Percentiles rank a stretch among this genome's conserved stretches.
phyloP scores from a whole-genome alignment of 768 basidiomycete genomes.

The Boletales sp. region DNA sequence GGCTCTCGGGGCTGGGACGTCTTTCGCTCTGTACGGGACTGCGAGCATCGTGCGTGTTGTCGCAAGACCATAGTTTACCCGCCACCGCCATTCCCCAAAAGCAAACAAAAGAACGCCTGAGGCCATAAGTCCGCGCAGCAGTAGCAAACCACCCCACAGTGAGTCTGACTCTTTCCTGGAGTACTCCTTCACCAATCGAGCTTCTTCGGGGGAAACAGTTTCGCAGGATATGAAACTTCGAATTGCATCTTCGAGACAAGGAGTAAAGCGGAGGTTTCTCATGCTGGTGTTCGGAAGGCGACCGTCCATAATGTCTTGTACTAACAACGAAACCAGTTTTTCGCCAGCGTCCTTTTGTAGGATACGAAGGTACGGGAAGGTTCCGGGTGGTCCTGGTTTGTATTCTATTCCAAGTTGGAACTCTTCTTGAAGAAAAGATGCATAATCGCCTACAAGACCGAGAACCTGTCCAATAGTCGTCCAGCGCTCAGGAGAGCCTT shows the following conservation, averaged over 20 bases:
- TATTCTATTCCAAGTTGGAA: conserved; percentile 7
- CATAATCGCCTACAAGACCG: conserved; percentile 19
- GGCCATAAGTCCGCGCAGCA: conserved; percentile 22
- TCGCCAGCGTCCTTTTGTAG: conserved; percentile 3
- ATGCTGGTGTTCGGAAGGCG: conserved; percentile 6
- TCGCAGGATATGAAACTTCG: conserved; percentile 7
- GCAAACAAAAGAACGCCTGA: conserved; percentile 16
- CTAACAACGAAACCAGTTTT: conserved; percentile 3
- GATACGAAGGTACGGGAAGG: conserved; percentile 10
- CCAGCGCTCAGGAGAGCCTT: conserved; percentile 44
- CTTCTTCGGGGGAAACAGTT: not conserved
- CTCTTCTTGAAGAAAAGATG: not conserved
- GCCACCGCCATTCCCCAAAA: conserved; percentile 21
- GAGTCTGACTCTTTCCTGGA: not conserved
- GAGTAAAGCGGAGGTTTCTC: not conserved
- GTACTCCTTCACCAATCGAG: conserved; percentile 1
- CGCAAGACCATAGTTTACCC: conserved; percentile 23
- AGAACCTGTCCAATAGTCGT: conserved; percentile 36
- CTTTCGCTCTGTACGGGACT: conserved; percentile 29
- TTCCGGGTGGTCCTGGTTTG: not conserved
- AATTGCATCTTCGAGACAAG: not conserved
- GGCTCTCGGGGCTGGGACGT: conserved; percentile 20
- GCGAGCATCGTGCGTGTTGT: conserved; percentile 16
- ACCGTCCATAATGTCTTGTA: conserved; percentile 2
- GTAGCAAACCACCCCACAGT: conserved; percentile 12